phyloP scores from a whole-genome alignment of 2,329 filamentous ascomycete species.

The Fusarium agapanthi region DNA sequence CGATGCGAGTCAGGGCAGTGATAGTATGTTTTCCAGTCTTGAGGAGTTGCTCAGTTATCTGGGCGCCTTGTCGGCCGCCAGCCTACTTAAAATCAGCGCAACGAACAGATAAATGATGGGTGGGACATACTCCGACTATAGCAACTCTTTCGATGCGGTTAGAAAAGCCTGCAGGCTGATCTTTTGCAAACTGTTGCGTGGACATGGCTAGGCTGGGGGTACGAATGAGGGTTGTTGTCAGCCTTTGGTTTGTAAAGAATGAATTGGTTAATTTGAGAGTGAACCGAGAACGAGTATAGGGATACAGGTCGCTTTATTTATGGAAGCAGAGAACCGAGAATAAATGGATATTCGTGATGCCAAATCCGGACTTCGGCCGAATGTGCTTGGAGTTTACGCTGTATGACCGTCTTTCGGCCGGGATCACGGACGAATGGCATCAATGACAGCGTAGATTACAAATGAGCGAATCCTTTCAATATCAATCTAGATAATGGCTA shows the following conservation, averaged over 20 bases:
- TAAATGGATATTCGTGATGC: neutral
- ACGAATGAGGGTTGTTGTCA: too few relatives aligned
- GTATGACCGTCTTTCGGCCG: neutral
- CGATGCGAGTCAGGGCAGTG: conserved; percentile 58
- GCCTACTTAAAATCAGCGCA: conserved; percentile 34
- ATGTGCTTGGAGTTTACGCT: neutral
- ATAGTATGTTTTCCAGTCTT: conserved; percentile 56
- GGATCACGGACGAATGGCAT: neutral
- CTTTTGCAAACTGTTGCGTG: neutral
- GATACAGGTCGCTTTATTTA: neutral
- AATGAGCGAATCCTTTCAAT: neutral
- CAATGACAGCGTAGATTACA: neutral
- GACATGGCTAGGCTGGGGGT: neutral
- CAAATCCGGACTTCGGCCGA: conserved; percentile 17
- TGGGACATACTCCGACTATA: conserved; percentile 53
- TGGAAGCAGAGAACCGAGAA: neutral
- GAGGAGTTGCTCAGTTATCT: conserved; percentile 51
- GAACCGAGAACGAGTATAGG: rapidly evolving
- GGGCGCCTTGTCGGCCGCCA: conserved; percentile 49
- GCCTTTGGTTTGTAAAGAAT: neutral
- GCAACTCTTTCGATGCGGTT: conserved; percentile 44
- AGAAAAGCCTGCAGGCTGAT: neutral
- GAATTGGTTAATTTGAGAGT: too few relatives aligned
- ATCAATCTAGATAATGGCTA: neutral
- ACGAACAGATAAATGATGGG: rapidly evolving